These are phyloP conservation scores for Globisporangium cystogenes DNA, from an alignment of 352 stramenopile species.

Conservation along the genomic window DNA sequence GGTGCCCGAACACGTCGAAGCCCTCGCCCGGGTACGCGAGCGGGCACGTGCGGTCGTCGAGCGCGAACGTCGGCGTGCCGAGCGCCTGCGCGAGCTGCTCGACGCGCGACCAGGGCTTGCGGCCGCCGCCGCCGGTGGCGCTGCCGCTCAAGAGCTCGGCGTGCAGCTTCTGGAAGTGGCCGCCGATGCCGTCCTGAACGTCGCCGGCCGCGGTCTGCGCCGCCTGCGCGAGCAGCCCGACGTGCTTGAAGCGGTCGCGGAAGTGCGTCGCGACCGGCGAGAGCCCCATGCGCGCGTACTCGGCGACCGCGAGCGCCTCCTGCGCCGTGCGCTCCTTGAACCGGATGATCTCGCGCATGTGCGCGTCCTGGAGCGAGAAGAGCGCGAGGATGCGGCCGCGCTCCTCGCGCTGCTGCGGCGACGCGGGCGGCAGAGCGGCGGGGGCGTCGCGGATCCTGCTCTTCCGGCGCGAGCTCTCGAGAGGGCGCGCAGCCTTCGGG, in stretches of 20 bases:
- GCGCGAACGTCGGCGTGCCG: constrained; percentile 4
- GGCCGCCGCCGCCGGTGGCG: not conserved
- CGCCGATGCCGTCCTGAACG: constrained; percentile 44
- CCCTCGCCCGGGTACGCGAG: constrained; percentile 25
- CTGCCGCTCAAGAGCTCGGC: constrained; percentile 23
- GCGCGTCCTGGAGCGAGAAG: constrained; percentile 46
- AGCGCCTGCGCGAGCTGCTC: constrained; percentile 17
- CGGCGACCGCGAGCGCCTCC: constrained; percentile 24
- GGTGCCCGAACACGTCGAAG: constrained; percentile 28
- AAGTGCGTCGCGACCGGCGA: constrained; percentile 46
- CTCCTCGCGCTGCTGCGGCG: constrained; percentile 2
- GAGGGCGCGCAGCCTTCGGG: too few relatives aligned
- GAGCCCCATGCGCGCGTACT: constrained; percentile 32
- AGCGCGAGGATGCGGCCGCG: constrained; percentile 32
- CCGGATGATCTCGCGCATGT: constrained; percentile 56
- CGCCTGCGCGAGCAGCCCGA: constrained; percentile 38
- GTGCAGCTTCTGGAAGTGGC: constrained; percentile 59
- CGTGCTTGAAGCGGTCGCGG: constrained; percentile 63
- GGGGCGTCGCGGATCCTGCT: not conserved
- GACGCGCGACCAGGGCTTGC: constrained; percentile 11
- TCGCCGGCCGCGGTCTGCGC: constrained; percentile 21
- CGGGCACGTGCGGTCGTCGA: constrained; percentile 17
- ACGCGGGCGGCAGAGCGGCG: not conserved
- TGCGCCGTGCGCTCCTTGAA: constrained; percentile 52
- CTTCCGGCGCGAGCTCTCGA: constrained; percentile 5